These are phyloP conservation scores for Flueggea neowawraea DNA, from an alignment of 441 rosid genomes.

Conservation along the genomic window DNA sequence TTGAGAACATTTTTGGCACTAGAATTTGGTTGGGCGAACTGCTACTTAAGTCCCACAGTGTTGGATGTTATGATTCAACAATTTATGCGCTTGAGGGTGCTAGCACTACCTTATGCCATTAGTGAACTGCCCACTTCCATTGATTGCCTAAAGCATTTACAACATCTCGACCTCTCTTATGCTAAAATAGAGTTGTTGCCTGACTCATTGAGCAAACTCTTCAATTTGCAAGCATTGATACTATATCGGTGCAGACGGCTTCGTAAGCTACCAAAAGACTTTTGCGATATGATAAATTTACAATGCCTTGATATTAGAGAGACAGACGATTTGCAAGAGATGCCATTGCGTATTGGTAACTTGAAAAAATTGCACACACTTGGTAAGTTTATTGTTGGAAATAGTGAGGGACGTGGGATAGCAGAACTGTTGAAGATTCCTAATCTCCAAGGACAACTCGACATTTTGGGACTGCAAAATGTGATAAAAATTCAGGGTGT, in stretches of 20 bases:
- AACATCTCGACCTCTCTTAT: neutral
- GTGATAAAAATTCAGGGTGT: conserved; percentile 12
- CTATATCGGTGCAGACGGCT: conserved; percentile 1
- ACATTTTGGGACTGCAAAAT: conserved; percentile 7
- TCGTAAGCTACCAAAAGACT: conserved; percentile 8
- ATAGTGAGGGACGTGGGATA: conserved; percentile 12
- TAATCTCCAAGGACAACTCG: conserved; percentile 18
- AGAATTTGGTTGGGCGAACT: no score
- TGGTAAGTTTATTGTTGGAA: conserved; percentile 4
- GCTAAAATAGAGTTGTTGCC: neutral
- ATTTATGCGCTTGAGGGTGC: no score
- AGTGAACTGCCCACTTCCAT: no score
- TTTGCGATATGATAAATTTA: conserved; percentile 4
- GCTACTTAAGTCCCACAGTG: no score
- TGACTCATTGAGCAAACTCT: neutral
- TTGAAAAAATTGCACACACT: conserved; percentile 12
- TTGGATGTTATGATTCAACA: no score
- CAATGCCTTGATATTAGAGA: conserved; percentile 12
- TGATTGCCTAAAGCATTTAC: no score
- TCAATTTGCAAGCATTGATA: conserved; percentile 1
- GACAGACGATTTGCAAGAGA: conserved; percentile 5
- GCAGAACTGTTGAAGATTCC: conserved; percentile 11
- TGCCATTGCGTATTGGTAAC: conserved; percentile 14
- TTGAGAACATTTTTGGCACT: no score
- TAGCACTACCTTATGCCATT: no score